phyloP scores from a whole-genome alignment of 495 filamentous ascomycete genomes.

The Chaetomium tenue region DNA sequence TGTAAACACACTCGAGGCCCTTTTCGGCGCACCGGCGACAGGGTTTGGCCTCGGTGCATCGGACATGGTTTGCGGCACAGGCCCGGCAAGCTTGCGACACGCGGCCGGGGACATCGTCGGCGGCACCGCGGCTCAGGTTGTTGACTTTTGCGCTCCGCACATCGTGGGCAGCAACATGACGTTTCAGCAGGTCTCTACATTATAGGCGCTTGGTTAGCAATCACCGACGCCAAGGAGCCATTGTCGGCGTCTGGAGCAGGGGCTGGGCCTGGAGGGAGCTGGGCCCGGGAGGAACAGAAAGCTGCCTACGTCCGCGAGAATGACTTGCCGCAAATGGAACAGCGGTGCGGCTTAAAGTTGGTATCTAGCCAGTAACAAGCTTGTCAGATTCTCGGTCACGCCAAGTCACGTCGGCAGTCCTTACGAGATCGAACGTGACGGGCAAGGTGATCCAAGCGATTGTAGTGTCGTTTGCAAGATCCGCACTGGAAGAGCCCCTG shows the following conservation, averaged over 20 bases:
- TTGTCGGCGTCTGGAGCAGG: too few species aligned
- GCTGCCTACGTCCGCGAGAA: slow-evolving; percentile 20
- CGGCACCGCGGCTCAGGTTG: slow-evolving; percentile 1
- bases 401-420: not conserved
- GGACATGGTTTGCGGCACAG: slow-evolving; percentile 20
- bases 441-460: slow-evolving; percentile 21
- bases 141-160: slow-evolving; percentile 15
- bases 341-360: slow-evolving; percentile 24
- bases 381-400: not conserved
- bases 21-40: slow-evolving; percentile 16
- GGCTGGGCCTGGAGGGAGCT: too few species aligned
- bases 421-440: slow-evolving; percentile 26
- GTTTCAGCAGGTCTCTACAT: slow-evolving; percentile 9
- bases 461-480: slow-evolving; percentile 19
- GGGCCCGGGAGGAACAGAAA: too few species aligned
- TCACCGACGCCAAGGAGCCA: not conserved
- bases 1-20: slow-evolving; percentile 18
- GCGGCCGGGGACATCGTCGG: slow-evolving; percentile 3
- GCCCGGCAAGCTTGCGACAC: slow-evolving; percentile 21
- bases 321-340: slow-evolving; percentile 21
- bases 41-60: slow-evolving; percentile 20
- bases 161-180: slow-evolving; percentile 13
- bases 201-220: not conserved
- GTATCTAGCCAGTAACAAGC: slow-evolving; percentile 2
- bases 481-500: slow-evolving; percentile 23